Percentiles rank a stretch among this genome's conserved stretches.
Evolutionary conservation across 2,329 filamentous ascomycete genomes (phyloP).

Genomic region (Sporothrix pseudoabietina): DNA sequence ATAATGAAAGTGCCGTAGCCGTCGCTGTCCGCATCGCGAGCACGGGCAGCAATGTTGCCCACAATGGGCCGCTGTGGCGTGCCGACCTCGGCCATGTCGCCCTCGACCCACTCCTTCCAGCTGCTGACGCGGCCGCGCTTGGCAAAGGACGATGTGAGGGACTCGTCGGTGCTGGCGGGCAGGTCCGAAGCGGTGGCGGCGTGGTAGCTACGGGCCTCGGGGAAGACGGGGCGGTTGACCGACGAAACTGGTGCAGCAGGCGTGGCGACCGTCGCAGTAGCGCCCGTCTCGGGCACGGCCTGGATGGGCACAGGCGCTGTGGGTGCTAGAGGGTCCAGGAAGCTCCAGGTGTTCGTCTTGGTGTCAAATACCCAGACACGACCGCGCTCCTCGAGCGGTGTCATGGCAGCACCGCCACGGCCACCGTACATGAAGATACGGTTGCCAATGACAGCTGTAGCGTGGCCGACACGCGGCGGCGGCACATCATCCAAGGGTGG

Average conservation of each 20-base stretch:
- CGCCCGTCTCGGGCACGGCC: constrained; percentile 29
- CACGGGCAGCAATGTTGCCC: constrained; percentile 58
- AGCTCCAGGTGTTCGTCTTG: constrained; percentile 63
- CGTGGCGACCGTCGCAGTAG: constrained; percentile 31
- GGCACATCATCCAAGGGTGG: constrained; percentile 55
- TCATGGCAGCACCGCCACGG: constrained; percentile 68
- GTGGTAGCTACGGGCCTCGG: constrained; percentile 72
- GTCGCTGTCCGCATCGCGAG: constrained; percentile 61
- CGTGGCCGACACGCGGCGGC: constrained; percentile 70
- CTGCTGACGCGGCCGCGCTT: constrained; percentile 45
- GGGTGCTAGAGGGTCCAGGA: constrained; percentile 58
- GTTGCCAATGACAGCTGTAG: constrained; percentile 66
- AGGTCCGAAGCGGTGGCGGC: constrained; percentile 54
- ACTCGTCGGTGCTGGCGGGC: constrained; percentile 34
- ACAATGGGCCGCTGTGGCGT: constrained; percentile 63
- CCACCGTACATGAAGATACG: constrained; percentile 83
- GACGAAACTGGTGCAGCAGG: not conserved
- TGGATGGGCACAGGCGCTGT: constrained; percentile 42
- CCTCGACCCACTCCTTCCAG: constrained; percentile 60
- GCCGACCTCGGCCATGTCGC: constrained; percentile 56
- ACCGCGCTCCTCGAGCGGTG: constrained; percentile 71
- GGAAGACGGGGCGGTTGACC: constrained; percentile 46
- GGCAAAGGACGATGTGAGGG: constrained; percentile 35
- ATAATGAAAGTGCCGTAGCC: constrained; percentile 71
- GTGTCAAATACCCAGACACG: constrained; percentile 77